Evolutionary conservation across 805 yeast genomes (phyloP).

Genomic region (Saccharomycopsis sp.): DNA sequence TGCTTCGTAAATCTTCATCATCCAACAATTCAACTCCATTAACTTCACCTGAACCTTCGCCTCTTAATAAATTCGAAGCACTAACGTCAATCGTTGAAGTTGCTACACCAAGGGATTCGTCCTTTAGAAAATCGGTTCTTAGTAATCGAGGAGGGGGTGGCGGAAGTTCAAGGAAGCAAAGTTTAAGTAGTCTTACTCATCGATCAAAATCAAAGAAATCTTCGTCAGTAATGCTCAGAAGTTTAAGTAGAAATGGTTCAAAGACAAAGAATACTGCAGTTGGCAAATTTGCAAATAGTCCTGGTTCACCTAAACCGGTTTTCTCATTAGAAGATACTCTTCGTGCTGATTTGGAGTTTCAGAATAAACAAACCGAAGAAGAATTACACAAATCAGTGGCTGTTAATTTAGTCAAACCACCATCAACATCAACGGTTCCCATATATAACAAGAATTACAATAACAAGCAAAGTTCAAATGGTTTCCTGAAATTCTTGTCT

Average conservation of each 20-base stretch:
- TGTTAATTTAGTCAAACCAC: constrained; percentile 3
- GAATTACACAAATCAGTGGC: constrained; percentile 7
- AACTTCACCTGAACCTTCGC: constrained; percentile 16
- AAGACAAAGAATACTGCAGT: no score
- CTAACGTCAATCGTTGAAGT: constrained; percentile 14
- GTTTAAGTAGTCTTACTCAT: no score
- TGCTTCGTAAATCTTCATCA: no score
- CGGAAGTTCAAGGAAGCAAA: no score
- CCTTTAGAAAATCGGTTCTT: no score
- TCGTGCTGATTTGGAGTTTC: constrained; percentile 15
- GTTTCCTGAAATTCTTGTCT: constrained; percentile 10
- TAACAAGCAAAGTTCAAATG: constrained; percentile 7
- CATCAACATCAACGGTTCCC: background rate
- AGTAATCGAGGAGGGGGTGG: no score
- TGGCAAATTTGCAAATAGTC: background rate
- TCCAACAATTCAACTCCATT: constrained; percentile 4
- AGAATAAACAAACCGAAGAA: constrained; percentile 11
- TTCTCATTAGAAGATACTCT: constrained; percentile 18
- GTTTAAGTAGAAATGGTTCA: no score
- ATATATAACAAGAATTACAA: background rate
- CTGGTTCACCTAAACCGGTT: constrained; percentile 15
- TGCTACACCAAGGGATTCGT: constrained; percentile 12
- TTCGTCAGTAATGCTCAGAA: no score
- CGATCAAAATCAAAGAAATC: no score
- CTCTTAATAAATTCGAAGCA: constrained; percentile 9